phyloP scores from a whole-genome alignment of 306 rosid genomes.

The Ochetophila trinervis region DNA sequence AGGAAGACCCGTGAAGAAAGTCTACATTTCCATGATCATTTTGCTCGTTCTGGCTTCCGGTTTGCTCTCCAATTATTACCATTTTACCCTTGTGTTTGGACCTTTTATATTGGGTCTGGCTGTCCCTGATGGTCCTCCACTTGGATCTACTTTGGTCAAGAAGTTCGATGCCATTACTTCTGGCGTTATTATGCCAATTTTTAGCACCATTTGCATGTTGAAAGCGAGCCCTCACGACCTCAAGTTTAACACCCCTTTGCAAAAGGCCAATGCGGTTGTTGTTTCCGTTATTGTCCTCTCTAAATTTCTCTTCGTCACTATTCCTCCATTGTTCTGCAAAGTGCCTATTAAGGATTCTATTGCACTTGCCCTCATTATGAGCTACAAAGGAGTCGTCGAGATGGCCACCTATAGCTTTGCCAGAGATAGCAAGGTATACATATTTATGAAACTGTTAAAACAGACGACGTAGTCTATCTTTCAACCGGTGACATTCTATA shows the following conservation, averaged over 20 bases:
- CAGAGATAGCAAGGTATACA: constrained; percentile 41
- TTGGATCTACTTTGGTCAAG: constrained; percentile 52
- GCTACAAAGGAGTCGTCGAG: constrained; percentile 59
- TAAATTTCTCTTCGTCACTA: constrained; percentile 34
- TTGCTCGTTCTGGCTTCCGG: constrained; percentile 21
- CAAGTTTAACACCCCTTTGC: neutral
- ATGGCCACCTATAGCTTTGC: constrained; percentile 33
- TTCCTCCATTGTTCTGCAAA: constrained; percentile 26
- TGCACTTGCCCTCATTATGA: constrained; percentile 46
- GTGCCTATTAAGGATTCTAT: constrained; percentile 46
- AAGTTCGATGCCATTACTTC: constrained; percentile 51
- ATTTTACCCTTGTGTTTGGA: constrained; percentile 32
- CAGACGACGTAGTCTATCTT: too few species aligned
- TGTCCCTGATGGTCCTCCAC: constrained; percentile 67
- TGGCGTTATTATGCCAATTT: constrained; percentile 49
- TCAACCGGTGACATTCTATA: too few species aligned
- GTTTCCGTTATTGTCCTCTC: constrained; percentile 1
- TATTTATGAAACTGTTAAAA: too few species aligned
- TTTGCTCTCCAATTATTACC: constrained; percentile 25
- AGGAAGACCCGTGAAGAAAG: constrained; percentile 50
- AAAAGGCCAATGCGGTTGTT: constrained; percentile 13
- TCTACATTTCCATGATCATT: constrained; percentile 38
- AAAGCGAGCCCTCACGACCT: constrained; percentile 36
- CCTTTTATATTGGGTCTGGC: constrained; percentile 61
- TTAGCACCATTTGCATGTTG: constrained; percentile 43